These are phyloP conservation scores for Xylaria digitata DNA, from an alignment of 2,329 filamentous ascomycete species.

Conservation along the genomic window DNA sequence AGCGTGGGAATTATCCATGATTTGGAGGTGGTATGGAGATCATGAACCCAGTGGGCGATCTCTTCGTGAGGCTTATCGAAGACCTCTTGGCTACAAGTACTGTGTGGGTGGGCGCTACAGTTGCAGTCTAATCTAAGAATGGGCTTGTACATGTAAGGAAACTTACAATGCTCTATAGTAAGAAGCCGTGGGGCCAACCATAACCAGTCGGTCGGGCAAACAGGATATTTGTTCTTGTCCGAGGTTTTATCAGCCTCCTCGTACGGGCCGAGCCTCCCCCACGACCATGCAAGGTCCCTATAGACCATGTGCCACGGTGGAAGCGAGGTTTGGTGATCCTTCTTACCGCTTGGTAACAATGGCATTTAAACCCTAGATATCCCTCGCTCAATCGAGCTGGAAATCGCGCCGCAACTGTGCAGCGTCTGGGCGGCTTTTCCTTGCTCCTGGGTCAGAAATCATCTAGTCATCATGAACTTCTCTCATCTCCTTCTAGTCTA, in stretches of 20 bases:
- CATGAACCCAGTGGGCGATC: conserved; percentile 31
- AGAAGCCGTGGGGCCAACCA: conserved; percentile 8
- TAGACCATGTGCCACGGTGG: conserved; percentile 11
- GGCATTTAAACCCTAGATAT: background rate
- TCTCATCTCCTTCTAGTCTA: conserved; percentile 11
- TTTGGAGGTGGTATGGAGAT: conserved; percentile 23
- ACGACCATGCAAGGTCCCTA: conserved; percentile 31
- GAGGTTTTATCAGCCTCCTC: conserved; percentile 27
- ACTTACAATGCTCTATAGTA: conserved; percentile 10
- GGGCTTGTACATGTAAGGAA: conserved; percentile 14
- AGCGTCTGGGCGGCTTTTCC: conserved; percentile 5
- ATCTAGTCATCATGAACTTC: conserved; percentile 7
- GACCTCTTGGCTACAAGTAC: background rate
- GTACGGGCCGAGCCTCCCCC: conserved; percentile 33
- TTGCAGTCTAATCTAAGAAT: conserved; percentile 26
- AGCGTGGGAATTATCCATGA: conserved; percentile 22
- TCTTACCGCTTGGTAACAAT: background rate
- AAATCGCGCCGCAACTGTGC: conserved; percentile 18
- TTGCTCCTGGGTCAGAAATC: conserved; percentile 3
- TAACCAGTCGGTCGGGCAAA: conserved; percentile 6
- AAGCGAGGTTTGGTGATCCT: conserved; percentile 12
- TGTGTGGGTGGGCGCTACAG: conserved; percentile 13
- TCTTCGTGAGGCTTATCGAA: conserved; percentile 29
- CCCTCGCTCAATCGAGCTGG: conserved; percentile 14
- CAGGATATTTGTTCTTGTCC: conserved; percentile 19